Base-by-base conservation (phyloP, 2,329 filamentous ascomycete species). In the Magnaporthiopsis rhizophila region DNA sequence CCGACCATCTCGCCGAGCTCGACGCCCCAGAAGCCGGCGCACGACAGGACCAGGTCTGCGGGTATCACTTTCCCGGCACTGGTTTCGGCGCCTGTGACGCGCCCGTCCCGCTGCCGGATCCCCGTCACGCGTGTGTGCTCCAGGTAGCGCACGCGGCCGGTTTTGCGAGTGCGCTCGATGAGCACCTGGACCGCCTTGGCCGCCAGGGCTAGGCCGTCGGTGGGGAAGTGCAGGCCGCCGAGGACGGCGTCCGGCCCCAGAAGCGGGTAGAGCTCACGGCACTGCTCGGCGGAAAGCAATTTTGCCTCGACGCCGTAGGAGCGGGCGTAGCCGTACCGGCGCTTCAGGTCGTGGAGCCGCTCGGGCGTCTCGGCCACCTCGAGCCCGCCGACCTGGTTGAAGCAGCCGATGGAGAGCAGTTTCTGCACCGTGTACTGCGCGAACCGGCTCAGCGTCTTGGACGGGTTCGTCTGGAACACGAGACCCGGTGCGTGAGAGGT, bases 21-120 rank as follows among this genome's bases (percentile, higher is more conserved):
- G 9, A 87, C 86, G 13, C 86, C 86, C 86, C 86, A 88, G 72
- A 88, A 86, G 0, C 86, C 86, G 8, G 84, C 86, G 66, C 86
- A 88, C 1, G 84, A 87, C 53, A 88, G 73, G 62, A 88, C 77
- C 30, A 87, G 82, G 64, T 88, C 86, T 0, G 85, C 85, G 0
- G 81, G 75, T 26, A 87, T 77, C 2, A 28, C 50, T 13, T 12
- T 24, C 6, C 60, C 60, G 0, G 70, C 79, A 28, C 80, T 80
- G 0, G 83, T 86, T 1, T 67, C 74, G 0, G 88, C 85, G 2
- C 85, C 85, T 0, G 83, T 86, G 15, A 87, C 83, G 3, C 73
- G 77, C 24, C 79, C 78, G 8, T 78, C 71, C 0, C 71, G 69
- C 66, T 78, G 77, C 64, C 84, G 78, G 62, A 88, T 84, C 1